Conservation (phyloP, 371 early-diverging fungal species). For the Batkoa obscura region DNA sequence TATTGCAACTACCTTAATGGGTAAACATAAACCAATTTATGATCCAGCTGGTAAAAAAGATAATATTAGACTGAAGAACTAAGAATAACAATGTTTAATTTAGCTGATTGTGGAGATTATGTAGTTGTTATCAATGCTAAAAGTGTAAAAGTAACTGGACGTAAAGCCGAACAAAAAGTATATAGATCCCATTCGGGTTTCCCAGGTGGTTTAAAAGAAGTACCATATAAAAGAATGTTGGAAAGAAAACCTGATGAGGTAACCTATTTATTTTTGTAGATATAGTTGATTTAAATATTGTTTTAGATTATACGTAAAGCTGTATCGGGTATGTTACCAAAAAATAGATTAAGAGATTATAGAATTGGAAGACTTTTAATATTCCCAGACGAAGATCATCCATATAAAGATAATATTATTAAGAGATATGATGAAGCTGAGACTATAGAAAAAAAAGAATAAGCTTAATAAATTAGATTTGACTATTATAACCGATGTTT, state of each 20-base stretch:
- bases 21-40: slow-evolving; percentile 93
- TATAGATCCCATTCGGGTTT: slow-evolving; percentile 81
- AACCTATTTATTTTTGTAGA: slow-evolving; percentile 7
- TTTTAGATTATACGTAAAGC: slow-evolving; percentile 67
- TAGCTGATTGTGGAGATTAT: slow-evolving; percentile 93
- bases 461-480: no score
- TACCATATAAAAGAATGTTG: slow-evolving; percentile 48
- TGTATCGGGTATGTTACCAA: slow-evolving; percentile 91
- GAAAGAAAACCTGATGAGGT: slow-evolving; percentile 63
- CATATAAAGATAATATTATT: slow-evolving; percentile 73
- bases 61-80: neutral
- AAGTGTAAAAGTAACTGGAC: slow-evolving; percentile 64
- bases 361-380: slow-evolving; percentile 63
- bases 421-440: slow-evolving; percentile 13
- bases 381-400: slow-evolving; percentile 80
- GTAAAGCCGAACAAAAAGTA: slow-evolving; percentile 69
- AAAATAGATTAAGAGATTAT: slow-evolving; percentile 68
- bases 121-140: slow-evolving; percentile 92
- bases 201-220: slow-evolving; percentile 81
- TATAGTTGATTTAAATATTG: neutral
- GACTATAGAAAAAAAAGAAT: no score
- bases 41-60: slow-evolving; percentile 59
- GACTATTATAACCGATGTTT: no score
- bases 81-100: neutral
- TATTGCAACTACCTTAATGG: slow-evolving; percentile 85